These are phyloP conservation scores for Fraxinus latifolia DNA, from an alignment of 305 asterid species.

Conservation along the genomic window DNA sequence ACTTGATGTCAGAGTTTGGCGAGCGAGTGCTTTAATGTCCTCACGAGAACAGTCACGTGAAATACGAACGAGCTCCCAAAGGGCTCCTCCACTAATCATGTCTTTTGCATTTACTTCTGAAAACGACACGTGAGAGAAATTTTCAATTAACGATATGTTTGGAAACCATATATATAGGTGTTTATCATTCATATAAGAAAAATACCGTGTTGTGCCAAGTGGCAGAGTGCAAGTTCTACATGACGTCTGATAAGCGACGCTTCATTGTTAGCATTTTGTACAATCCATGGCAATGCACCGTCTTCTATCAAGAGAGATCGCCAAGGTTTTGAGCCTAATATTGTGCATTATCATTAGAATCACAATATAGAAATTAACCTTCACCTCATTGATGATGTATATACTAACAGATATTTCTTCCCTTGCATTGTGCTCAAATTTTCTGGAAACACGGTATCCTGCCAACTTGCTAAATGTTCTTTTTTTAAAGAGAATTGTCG, in stretches of 20 bases:
- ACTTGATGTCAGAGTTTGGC: conserved; percentile 77
- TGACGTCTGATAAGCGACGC: conserved; percentile 90
- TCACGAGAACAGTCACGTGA: conserved; percentile 96
- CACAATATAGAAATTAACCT: background rate
- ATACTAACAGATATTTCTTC: background rate
- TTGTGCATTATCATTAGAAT: conserved; percentile 1
- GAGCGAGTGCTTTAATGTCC: conserved; percentile 88
- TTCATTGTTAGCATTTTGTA: conserved; percentile 90
- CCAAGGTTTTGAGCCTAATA: conserved; percentile 59
- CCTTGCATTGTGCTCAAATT: background rate
- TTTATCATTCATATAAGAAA: background rate
- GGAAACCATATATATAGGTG: background rate
- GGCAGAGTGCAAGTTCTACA: conserved; percentile 96
- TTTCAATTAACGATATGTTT: background rate
- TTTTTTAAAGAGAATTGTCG: background rate
- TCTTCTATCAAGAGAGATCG: conserved; percentile 84
- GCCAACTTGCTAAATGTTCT: background rate
- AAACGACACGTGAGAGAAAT: background rate
- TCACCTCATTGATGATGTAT: background rate
- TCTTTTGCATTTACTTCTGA: conserved; percentile 82
- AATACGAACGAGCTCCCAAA: conserved; percentile 96
- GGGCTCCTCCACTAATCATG: conserved; percentile 86
- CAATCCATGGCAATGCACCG: conserved; percentile 92
- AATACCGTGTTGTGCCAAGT: conserved; percentile 64
- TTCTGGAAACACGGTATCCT: background rate